Conservation (phyloP, 2,329 filamentous ascomycete species). For the Alternaria ventricosa region DNA sequence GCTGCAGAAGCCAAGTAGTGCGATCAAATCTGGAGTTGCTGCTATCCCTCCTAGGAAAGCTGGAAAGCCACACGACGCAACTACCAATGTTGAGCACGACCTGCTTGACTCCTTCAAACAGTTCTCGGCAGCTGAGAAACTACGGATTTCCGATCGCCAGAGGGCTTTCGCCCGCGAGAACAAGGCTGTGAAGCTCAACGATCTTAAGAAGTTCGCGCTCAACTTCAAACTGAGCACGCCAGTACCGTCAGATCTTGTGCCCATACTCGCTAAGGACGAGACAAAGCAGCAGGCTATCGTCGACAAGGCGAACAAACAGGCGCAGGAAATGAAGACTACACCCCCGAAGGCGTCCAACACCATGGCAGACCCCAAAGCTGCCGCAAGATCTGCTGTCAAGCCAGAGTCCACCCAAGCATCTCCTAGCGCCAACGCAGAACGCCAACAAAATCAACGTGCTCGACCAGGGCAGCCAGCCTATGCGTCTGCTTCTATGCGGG, state of each 20-base stretch:
- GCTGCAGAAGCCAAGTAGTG: constrained; percentile 35
- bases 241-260: constrained; percentile 87
- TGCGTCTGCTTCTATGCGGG: constrained; percentile 53
- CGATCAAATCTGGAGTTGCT: constrained; percentile 37
- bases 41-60: constrained; percentile 45
- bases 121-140: constrained; percentile 67
- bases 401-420: constrained; percentile 39
- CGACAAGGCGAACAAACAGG: constrained; percentile 81
- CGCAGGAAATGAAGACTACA: constrained; percentile 59
- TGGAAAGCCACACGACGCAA: constrained; percentile 59
- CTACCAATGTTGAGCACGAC: constrained; percentile 66
- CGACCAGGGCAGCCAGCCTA: constrained; percentile 49
- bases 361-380: constrained; percentile 40
- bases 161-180: constrained; percentile 68
- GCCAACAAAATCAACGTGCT: constrained; percentile 55
- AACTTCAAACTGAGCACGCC: constrained; percentile 95
- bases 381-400: constrained; percentile 44
- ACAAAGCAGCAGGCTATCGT: constrained; percentile 92
- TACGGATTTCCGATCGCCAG: constrained; percentile 63
- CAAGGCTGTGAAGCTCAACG: constrained; percentile 90
- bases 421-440: constrained; percentile 48
- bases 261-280: constrained; percentile 97
- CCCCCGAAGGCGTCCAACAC: constrained; percentile 53
- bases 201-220: constrained; percentile 92
- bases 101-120: constrained; percentile 69